phyloP scores from a whole-genome alignment of 2,329 filamentous ascomycete genomes.

The Fusarium xylarioides region DNA sequence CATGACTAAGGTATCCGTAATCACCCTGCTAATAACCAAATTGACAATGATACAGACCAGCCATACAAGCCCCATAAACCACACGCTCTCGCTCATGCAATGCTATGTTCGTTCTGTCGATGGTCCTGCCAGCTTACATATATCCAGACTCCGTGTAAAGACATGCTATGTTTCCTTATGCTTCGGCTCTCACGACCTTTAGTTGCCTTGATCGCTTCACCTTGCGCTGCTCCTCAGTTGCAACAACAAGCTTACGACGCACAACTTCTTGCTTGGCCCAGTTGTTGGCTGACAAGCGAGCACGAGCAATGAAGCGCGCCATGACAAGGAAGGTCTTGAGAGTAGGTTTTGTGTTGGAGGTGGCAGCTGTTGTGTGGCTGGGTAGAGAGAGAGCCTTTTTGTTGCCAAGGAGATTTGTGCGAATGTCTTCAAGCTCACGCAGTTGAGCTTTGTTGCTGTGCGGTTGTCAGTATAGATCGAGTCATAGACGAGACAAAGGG shows the following conservation, averaged over 20 bases:
- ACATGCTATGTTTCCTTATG: conserved; percentile 7
- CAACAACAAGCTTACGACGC: conserved; percentile 58
- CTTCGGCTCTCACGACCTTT: conserved; percentile 52
- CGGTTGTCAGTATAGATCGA: conserved; percentile 12
- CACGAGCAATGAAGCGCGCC: conserved; percentile 63
- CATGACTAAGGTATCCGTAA: conserved; percentile 29
- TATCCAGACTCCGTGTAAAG: neutral
- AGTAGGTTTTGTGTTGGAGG: conserved; percentile 35
- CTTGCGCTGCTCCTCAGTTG: conserved; percentile 57
- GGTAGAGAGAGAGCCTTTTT: conserved; percentile 49
- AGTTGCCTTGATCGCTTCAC: conserved; percentile 54
- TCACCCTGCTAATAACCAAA: conserved; percentile 24
- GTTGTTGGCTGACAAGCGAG: conserved; percentile 56
- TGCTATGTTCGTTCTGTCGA: conserved; percentile 11
- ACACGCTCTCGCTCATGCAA: conserved; percentile 14
- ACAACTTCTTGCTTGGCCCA: conserved; percentile 64
- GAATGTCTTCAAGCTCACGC: conserved; percentile 84
- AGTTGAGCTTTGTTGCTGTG: conserved; percentile 91
- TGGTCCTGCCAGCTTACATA: neutral
- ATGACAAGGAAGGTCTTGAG: conserved; percentile 58
- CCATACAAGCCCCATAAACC: neutral
- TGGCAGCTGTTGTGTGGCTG: conserved; percentile 27
- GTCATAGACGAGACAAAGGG: conserved; percentile 1
- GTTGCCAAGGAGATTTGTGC: conserved; percentile 52
- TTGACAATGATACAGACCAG: conserved; percentile 1